Base-by-base conservation (phyloP, 345 rosid species). In the Iberis pinnata region DNA sequence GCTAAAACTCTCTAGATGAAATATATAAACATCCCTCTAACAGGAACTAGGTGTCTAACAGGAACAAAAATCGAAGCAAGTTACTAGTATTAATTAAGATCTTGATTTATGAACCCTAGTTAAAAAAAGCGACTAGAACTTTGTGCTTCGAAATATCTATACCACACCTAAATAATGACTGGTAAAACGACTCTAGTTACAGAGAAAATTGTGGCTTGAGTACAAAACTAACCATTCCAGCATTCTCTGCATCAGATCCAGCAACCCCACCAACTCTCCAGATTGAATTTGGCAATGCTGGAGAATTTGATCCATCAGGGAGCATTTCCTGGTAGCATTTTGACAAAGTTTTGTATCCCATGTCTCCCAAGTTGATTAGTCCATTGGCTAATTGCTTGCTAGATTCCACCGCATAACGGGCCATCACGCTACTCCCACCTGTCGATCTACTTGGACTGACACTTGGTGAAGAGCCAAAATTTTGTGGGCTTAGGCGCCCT, bases 401-500 rank as follows among this genome's bases (percentile, higher is more conserved):
- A 73, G 95, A 83, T 75, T 88, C 98, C 95, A 85, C 81, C 22
- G 97, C 98, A 81, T 81, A 92, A 32, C 93, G 86, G 58, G 94
- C 97, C 76, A 92, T 78, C 83, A 92, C 43, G 56, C 70, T 81
- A 55, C 89, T 83, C 64, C 79, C 80, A 62, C 87, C 74, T 17
- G 95, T 85, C n/a, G 94, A 82, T 56, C 87, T 75, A 65, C 88
- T 80, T 52, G 97, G 95, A 71, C 97, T 88, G 52, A 76, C 81
- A 63, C 89, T 88, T 22, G 88, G 78, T 51, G 87, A 75, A 70
- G 85, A 88, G 49, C 73, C 64, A 64, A 85, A 77, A 69, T 74
- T 81, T 60, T 88, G 94, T 22, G 95, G 85, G 70, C 87, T 83
- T 61, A 85, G 73, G 55, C 87, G 89, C 42, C 95, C 88, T 49